These are phyloP conservation scores for Cryomyces minteri DNA, from an alignment of 495 filamentous ascomycete species.

Conservation along the genomic window DNA sequence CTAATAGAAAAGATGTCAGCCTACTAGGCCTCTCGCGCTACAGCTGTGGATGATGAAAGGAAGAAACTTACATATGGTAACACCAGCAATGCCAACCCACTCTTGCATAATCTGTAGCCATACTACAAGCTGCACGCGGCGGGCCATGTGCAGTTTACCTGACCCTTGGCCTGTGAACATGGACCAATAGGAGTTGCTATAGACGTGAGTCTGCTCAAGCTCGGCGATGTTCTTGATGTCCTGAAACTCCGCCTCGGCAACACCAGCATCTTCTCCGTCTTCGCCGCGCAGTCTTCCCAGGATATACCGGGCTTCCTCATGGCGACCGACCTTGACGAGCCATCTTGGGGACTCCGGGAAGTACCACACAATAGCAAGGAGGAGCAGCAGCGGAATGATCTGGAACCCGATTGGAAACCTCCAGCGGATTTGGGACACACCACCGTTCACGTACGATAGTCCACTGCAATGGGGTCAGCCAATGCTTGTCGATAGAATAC, in stretches of 20 bases:
- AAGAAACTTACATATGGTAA: constrained; percentile 37
- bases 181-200: constrained; percentile 34
- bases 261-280: constrained; percentile 29
- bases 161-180: constrained; percentile 48
- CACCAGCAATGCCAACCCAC: constrained; percentile 54
- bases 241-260: constrained; percentile 41
- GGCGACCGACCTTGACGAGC: constrained; percentile 12
- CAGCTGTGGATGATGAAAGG: no score
- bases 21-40: no score
- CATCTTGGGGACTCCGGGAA: constrained; percentile 15
- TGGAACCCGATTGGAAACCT: constrained; percentile 56
- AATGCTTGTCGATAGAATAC: neutral
- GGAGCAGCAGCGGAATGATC: constrained; percentile 41
- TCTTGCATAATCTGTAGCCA: constrained; percentile 61
- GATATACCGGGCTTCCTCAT: constrained; percentile 32
- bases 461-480: neutral
- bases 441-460: constrained; percentile 7
- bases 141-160: constrained; percentile 43
- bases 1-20: no score
- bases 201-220: constrained; percentile 31
- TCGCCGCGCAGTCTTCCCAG: constrained; percentile 41
- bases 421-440: neutral
- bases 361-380: constrained; percentile 14
- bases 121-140: constrained; percentile 48
- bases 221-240: constrained; percentile 42